Evolutionary conservation across 345 rosid genomes (phyloP).

Genomic region (Linum usitatissimum): DNA sequence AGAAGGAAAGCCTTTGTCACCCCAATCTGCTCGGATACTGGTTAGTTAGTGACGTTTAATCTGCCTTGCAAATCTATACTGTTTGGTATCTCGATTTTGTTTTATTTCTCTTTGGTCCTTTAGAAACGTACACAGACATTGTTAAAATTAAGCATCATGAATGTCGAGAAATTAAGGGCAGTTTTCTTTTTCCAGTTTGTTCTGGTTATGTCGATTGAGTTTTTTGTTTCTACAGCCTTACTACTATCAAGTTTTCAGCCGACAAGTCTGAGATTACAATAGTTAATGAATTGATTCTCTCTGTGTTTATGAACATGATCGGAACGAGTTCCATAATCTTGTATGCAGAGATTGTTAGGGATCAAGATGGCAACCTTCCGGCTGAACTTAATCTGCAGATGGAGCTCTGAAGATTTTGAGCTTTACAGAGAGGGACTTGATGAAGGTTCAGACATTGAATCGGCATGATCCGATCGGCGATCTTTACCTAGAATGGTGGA

Average conservation of each 20-base stretch:
- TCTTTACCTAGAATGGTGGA: background rate
- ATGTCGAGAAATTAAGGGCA: too few relatives aligned
- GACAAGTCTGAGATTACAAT: too few relatives aligned
- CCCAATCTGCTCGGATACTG: constrained; percentile 86
- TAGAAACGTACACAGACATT: too few relatives aligned
- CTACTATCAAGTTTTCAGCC: too few relatives aligned
- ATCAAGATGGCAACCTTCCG: constrained; percentile 84
- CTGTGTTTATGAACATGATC: too few relatives aligned
- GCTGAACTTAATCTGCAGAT: constrained; percentile 68
- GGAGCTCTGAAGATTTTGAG: constrained; percentile 69
- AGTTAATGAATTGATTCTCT: too few relatives aligned
- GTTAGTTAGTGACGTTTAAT: constrained; percentile 20
- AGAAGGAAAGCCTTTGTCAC: constrained; percentile 85
- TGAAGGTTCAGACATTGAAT: constrained; percentile 65
- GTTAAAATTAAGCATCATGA: too few relatives aligned
- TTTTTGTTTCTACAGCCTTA: too few relatives aligned
- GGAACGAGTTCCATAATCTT: background rate
- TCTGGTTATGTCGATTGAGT: too few relatives aligned
- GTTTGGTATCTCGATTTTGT: background rate
- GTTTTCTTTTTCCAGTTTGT: too few relatives aligned
- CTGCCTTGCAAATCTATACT: background rate
- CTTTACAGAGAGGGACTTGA: constrained; percentile 50
- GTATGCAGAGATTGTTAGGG: constrained; percentile 76
- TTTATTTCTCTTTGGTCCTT: too few relatives aligned
- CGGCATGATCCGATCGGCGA: constrained; percentile 22